Base-by-base conservation (phyloP, 2,329 filamentous ascomycete species). In the Penicillium vulpinum region DNA sequence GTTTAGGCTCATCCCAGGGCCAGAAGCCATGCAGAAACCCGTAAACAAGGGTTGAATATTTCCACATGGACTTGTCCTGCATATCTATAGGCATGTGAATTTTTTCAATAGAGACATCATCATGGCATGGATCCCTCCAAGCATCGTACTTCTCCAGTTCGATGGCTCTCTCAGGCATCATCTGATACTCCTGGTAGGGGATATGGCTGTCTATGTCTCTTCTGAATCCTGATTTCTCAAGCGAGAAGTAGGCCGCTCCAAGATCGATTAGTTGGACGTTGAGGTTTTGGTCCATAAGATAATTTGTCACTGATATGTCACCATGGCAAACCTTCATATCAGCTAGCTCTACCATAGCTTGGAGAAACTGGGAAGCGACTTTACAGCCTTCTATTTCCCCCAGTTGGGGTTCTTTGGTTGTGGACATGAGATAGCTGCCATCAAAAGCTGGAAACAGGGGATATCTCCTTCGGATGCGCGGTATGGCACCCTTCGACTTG, bases 1-100 rank as follows among this genome's bases (percentile, higher is more conserved):
- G 54, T 21, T 59, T 18, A 24, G 57, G 60, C 15, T 61, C 54
- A 41, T 73, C 70, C 71, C 71, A 73, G 9, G 71, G 68, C 33
- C 64, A 65, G 56, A 65, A 70, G 8, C 70, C 71, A 40, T 74
- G 71, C 6, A 73, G 56, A 28, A 74, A 60, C 3, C 68, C 65
- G 54, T 68, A 73, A 11, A 67, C 50, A 3, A 69, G 53, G 5
- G 59, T 61, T 18, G 63, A 69, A 44, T 67, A 67, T 45, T 68
- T 67, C 71, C 71, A 73, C 16, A 71, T 18, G 16, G 58, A 31
- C 2, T 54, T 36, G 3, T 56, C 33, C 8, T 66, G 65, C 5
- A 49, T 6, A 38, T 73, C 70, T 31, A 65, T 54, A 48, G 26
- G 31, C 26, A 56, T 29, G 44, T 38, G 11, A 13, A 47, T 5